These are phyloP conservation scores for Candida tibetensis DNA, from an alignment of 805 yeast genomes.

Conservation along the genomic window DNA sequence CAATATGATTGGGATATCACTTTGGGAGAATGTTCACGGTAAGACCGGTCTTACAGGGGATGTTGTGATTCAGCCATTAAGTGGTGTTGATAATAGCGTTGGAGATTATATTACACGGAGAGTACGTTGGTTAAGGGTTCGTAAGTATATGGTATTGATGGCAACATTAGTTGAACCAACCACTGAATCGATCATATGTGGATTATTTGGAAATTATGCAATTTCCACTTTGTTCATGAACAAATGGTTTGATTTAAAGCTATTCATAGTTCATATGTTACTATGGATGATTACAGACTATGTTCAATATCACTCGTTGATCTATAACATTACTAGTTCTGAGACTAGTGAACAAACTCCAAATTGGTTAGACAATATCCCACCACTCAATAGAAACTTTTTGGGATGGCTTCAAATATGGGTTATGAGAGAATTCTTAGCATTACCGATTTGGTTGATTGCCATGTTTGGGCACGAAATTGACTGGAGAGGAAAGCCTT, in stretches of 20 bases:
- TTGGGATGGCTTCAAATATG: slow-evolving; percentile 44
- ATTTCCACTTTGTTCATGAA: slow-evolving; percentile 44
- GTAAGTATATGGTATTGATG: slow-evolving; percentile 81
- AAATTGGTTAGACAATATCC: slow-evolving; percentile 12
- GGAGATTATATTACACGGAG: slow-evolving; percentile 64
- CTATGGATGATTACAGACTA: slow-evolving; percentile 69
- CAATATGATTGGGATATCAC: slow-evolving; percentile 84
- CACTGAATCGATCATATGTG: slow-evolving; percentile 72
- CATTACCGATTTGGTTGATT: slow-evolving; percentile 77
- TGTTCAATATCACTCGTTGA: slow-evolving; percentile 50
- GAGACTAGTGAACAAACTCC: slow-evolving; percentile 12
- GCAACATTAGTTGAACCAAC: slow-evolving; percentile 87
- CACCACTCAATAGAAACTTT: slow-evolving; percentile 15
- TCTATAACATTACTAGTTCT: slow-evolving; percentile 20
- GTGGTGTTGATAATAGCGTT: slow-evolving; percentile 40
- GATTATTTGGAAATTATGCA: slow-evolving; percentile 62
- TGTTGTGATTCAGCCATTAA: slow-evolving; percentile 69
- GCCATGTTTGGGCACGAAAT: slow-evolving; percentile 77
- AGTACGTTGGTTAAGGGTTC: slow-evolving; percentile 79
- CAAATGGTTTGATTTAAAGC: slow-evolving; percentile 27
- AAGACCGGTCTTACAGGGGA: slow-evolving; percentile 79
- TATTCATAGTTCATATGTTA: slow-evolving; percentile 51
- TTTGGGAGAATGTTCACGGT: slow-evolving; percentile 67
- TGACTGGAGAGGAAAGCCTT: slow-evolving; percentile 79
- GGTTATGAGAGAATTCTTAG: slow-evolving; percentile 68